Evolutionary conservation across 2,329 filamentous ascomycete genomes (phyloP).

Genomic region (Aureobasidium sp.): DNA sequence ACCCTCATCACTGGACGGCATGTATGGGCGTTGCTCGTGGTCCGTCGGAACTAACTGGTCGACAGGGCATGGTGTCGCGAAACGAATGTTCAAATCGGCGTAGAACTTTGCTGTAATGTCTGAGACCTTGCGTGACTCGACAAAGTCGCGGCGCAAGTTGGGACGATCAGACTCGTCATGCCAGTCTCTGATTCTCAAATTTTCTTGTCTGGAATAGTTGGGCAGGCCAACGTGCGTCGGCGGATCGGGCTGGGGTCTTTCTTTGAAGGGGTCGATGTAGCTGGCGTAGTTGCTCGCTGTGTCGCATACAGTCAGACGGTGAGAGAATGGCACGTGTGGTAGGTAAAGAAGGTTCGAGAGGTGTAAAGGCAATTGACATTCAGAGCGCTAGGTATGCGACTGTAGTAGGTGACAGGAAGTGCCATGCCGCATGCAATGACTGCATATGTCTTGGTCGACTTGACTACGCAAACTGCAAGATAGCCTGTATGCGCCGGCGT

Average conservation of each 20-base stretch:
- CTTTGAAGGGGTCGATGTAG: constrained; percentile 14
- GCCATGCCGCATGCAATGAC: neutral
- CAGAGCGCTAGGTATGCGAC: neutral
- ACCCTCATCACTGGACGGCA: constrained; percentile 14
- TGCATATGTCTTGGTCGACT: neutral
- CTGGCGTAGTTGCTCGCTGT: constrained; percentile 9
- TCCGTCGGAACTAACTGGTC: constrained; percentile 34
- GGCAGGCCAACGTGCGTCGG: constrained; percentile 10
- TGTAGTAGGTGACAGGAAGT: neutral
- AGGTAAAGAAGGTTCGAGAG: neutral
- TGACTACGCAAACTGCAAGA: neutral
- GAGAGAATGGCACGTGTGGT: neutral
- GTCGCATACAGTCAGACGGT: constrained; percentile 7
- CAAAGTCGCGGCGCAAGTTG: constrained; percentile 4
- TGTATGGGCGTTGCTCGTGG: constrained; percentile 11
- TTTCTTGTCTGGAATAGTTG: constrained; percentile 10
- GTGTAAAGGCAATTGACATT: neutral
- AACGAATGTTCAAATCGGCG: constrained; percentile 34
- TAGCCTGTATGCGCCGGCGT: neutral
- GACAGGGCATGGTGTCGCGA: constrained; percentile 31
- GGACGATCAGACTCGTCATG: constrained; percentile 2
- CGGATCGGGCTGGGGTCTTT: constrained; percentile 9
- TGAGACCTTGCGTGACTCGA: neutral
- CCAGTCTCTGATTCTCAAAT: constrained; percentile 6
- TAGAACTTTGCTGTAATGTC: constrained; percentile 14